Evolutionary conservation across 495 filamentous ascomycete species (phyloP).

Genomic region (Trichoderma erinaceum): DNA sequence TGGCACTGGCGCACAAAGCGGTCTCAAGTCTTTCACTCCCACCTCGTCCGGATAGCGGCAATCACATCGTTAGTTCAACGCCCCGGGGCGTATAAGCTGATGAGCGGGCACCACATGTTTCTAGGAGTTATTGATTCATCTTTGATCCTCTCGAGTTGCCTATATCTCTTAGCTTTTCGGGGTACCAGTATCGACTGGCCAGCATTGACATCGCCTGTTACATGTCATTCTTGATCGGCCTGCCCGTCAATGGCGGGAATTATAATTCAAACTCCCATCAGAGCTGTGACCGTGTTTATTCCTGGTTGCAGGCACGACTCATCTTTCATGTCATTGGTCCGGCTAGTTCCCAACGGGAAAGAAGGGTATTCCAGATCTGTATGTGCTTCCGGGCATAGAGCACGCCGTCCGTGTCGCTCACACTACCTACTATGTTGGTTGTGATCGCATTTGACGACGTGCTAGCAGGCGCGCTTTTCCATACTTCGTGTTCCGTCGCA

Average conservation of each 20-base stretch:
- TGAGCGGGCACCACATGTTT: not conserved
- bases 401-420: not conserved
- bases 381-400: not conserved
- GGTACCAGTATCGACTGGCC: not conserved
- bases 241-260: not conserved
- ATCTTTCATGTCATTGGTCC: not conserved
- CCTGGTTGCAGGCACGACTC: not conserved
- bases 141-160: not conserved
- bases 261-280: not conserved
- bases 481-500: not conserved
- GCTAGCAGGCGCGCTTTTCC: too few relatives aligned
- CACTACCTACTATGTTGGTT: not conserved
- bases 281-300: not conserved
- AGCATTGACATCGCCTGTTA: not conserved
- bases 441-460: too few relatives aligned
- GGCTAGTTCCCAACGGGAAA: not conserved
- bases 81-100: not conserved
- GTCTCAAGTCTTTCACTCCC: not conserved
- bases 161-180: not conserved
- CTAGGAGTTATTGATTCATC: not conserved
- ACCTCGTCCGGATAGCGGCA: not conserved
- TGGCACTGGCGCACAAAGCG: not conserved
- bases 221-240: not conserved
- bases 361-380: conserved; percentile 1
- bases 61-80: not conserved